Conservation (phyloP, 2,329 filamentous ascomycete species). For the Sclerotinia nivalis region DNA sequence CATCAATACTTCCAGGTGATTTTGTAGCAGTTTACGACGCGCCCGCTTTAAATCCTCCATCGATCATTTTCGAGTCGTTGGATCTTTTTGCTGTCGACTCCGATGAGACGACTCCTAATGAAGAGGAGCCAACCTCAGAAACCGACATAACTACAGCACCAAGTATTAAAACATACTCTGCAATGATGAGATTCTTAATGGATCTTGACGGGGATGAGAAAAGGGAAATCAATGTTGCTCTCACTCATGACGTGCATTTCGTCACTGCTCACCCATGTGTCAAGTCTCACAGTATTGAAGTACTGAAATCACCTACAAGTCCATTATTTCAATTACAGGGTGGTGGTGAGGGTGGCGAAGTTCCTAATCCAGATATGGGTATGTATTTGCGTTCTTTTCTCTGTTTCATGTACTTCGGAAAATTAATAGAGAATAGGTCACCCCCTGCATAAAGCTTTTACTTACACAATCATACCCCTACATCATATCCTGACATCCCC, state of each 20-base stretch:
- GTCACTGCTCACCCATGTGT: conserved; percentile 67
- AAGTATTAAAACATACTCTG: conserved; percentile 39
- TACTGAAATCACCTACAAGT: conserved; percentile 60
- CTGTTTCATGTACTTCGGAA: background rate
- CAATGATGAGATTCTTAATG: conserved; percentile 38
- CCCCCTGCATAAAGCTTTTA: conserved; percentile 63
- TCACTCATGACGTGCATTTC: conserved; percentile 63
- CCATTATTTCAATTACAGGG: conserved; percentile 59
- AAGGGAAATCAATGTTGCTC: conserved; percentile 39
- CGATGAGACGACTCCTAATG: conserved; percentile 40
- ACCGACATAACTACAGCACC: conserved; percentile 25
- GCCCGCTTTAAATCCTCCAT: conserved; percentile 48
- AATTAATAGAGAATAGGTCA: conserved; percentile 49
- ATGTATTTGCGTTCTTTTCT: background rate
- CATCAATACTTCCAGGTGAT: conserved; percentile 58
- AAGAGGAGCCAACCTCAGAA: conserved; percentile 38
- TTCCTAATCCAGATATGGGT: conserved; percentile 18
- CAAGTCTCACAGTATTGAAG: conserved; percentile 56
- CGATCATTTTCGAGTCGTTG: conserved; percentile 54
- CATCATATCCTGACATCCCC: conserved; percentile 51
- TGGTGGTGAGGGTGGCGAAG: conserved; percentile 11
- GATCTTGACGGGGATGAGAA: conserved; percentile 29
- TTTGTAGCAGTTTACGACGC: conserved; percentile 63
- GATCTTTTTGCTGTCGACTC: conserved; percentile 52
- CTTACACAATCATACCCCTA: conserved; percentile 60